Percentiles rank a stretch among this genome's conserved stretches.
Evolutionary conservation across 306 rosid genomes (phyloP).

Genomic region (Sphenostylis stenocarpa): DNA sequence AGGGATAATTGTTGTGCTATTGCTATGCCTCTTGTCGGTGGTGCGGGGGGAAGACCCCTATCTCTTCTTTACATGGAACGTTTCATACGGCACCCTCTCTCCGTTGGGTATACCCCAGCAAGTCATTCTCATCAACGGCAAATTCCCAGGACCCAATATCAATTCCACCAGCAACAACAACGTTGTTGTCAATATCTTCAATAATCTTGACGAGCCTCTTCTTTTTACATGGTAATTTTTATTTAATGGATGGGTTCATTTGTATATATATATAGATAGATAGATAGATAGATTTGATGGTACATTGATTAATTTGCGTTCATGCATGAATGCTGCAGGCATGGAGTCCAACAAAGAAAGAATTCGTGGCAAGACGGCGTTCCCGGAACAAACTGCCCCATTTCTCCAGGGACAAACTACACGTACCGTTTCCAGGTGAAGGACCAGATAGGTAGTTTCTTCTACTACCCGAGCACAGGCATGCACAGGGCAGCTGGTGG

Average conservation of each 20-base stretch:
- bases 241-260: no score
- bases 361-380: slow-evolving; percentile 11
- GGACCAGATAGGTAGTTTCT: background rate
- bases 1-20: background rate
- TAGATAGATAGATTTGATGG: no score
- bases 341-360: slow-evolving; percentile 1
- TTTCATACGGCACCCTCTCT: background rate
- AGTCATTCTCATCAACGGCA: background rate
- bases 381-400: background rate
- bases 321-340: background rate
- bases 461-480: slow-evolving; percentile 15
- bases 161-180: background rate
- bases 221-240: background rate
- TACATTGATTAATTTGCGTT: background rate
- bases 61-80: background rate
- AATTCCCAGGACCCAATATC: slow-evolving; percentile 11
- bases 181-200: background rate
- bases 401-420: background rate
- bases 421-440: background rate
- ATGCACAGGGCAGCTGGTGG: slow-evolving; percentile 16
- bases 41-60: slow-evolving; percentile 1
- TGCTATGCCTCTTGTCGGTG: background rate
- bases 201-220: background rate
- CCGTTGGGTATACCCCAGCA: slow-evolving; percentile 11
- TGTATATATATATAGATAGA: background rate